Evolutionary conservation across 345 rosid species (phyloP).

Genomic region (Diplotaxis tenuifolia): DNA sequence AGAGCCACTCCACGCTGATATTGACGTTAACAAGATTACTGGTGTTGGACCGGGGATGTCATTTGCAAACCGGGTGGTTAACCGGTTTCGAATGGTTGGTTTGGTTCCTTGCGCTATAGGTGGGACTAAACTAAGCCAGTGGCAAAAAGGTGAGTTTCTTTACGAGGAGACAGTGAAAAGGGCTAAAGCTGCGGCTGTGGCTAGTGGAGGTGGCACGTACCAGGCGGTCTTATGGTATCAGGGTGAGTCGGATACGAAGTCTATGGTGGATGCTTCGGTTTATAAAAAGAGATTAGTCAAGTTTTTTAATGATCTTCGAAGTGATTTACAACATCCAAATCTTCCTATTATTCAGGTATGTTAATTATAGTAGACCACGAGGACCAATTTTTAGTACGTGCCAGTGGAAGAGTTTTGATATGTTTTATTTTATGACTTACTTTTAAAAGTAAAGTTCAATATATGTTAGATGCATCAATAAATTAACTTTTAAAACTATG

Average conservation of each 20-base stretch:
- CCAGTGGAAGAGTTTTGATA: no score
- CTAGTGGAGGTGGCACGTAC: constrained; percentile 41
- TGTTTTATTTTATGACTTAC: no score
- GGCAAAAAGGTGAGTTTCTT: constrained; percentile 59
- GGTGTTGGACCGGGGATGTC: constrained; percentile 90
- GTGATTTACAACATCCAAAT: constrained; percentile 56
- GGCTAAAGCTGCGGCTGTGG: constrained; percentile 39
- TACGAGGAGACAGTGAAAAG: constrained; percentile 58
- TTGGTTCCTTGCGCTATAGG: constrained; percentile 88
- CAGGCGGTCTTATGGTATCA: constrained; percentile 82
- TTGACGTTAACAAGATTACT: constrained; percentile 55
- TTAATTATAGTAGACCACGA: not conserved
- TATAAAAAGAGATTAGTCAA: constrained; percentile 50
- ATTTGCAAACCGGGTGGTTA: constrained; percentile 54
- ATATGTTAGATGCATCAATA: no score
- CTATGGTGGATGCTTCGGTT: constrained; percentile 45
- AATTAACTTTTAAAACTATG: no score
- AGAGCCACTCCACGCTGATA: constrained; percentile 80
- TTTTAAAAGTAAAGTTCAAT: no score
- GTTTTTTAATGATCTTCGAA: constrained; percentile 56
- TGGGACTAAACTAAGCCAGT: constrained; percentile 65
- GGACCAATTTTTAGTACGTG: no score
- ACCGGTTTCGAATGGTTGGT: constrained; percentile 45
- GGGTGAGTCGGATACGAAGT: constrained; percentile 72
- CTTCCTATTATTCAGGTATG: constrained; percentile 72